phyloP scores from a whole-genome alignment of 1,139 yeast species.

The Debaryomyces singareniensis region DNA sequence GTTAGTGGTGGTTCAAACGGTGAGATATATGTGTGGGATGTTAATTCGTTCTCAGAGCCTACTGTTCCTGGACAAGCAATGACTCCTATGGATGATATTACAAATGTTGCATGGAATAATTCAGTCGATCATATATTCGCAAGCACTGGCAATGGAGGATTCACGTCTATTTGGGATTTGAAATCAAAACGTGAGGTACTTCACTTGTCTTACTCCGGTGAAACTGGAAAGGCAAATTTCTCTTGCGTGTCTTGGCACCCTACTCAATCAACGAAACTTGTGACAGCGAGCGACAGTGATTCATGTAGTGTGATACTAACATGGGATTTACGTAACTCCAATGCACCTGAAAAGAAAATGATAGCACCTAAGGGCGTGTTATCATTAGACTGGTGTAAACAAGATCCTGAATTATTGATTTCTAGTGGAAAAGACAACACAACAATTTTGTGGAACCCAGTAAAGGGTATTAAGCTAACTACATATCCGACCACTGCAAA shows the following conservation, averaged over 20 bases:
- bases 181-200: conserved; percentile 83
- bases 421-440: conserved; percentile 92
- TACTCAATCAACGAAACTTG: conserved; percentile 70
- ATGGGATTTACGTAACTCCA: conserved; percentile 93
- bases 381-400: conserved; percentile 88
- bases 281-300: conserved; percentile 84
- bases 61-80: conserved; percentile 71
- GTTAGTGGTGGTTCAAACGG: conserved; percentile 88
- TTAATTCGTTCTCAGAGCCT: conserved; percentile 56
- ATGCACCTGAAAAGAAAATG: conserved; percentile 74
- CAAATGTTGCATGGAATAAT: conserved; percentile 86
- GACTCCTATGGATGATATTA: conserved; percentile 78
- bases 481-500: conserved; percentile 89
- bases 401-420: conserved; percentile 70
- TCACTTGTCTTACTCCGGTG: conserved; percentile 63
- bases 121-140: conserved; percentile 84
- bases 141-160: conserved; percentile 76
- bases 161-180: conserved; percentile 91
- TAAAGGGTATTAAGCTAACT: conserved; percentile 61
- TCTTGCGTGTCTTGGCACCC: conserved; percentile 88
- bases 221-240: conserved; percentile 51
- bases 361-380: conserved; percentile 80
- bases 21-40: conserved; percentile 87
- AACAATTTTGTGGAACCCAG: conserved; percentile 87
- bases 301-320: conserved; percentile 72